These are phyloP conservation scores for Venturia aucupariae DNA, from an alignment of 2,329 filamentous ascomycete genomes.

Conservation along the genomic window DNA sequence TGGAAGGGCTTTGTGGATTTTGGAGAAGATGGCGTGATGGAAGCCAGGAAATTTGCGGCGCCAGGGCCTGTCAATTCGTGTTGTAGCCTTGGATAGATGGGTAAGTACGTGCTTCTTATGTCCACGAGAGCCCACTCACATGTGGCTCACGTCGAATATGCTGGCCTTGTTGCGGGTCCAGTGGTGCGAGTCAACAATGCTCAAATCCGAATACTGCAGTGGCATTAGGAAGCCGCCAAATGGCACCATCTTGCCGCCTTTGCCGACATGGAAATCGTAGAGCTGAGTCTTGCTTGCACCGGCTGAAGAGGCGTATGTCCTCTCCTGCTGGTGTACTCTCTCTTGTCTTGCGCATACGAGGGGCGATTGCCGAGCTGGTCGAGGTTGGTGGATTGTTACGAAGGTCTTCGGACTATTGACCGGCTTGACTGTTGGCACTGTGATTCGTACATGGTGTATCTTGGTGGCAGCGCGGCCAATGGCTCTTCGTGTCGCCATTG, in stretches of 20 bases:
- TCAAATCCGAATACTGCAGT: constrained; percentile 70
- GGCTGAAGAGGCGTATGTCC: constrained; percentile 16
- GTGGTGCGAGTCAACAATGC: constrained; percentile 74
- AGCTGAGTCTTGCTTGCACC: constrained; percentile 58
- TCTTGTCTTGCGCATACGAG: neutral
- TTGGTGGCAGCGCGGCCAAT: neutral
- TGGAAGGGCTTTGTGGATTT: constrained; percentile 54
- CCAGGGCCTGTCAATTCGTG: constrained; percentile 75
- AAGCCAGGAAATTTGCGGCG: constrained; percentile 72
- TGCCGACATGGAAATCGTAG: constrained; percentile 65
- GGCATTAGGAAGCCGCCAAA: constrained; percentile 93
- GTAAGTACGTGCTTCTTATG: neutral
- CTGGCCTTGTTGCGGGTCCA: constrained; percentile 85
- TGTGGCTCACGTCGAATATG: constrained; percentile 93
- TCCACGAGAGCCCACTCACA: constrained; percentile 48
- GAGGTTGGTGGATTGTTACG: neutral
- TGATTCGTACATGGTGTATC: neutral
- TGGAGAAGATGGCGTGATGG: constrained; percentile 69
- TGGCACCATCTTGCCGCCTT: constrained; percentile 90
- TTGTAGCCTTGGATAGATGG: constrained; percentile 50
- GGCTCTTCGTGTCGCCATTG: neutral
- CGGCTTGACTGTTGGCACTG: neutral
- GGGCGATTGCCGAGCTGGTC: neutral
- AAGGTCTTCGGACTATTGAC: neutral
- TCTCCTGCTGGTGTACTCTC: constrained; percentile 3